Base-by-base conservation (phyloP, 805 yeast genomes). In the Ogataea allantospora region DNA sequence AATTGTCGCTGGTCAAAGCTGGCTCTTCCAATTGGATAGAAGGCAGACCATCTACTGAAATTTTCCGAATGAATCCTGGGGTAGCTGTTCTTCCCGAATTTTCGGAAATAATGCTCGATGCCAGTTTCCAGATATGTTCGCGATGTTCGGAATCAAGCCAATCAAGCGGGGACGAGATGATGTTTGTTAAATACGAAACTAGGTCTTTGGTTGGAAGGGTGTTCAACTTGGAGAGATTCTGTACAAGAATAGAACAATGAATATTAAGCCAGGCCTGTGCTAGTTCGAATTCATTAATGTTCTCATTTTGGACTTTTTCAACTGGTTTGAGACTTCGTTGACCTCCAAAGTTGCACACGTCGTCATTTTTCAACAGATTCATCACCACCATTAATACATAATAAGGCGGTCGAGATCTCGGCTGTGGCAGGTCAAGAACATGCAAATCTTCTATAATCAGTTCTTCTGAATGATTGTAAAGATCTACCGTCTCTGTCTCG, bases 41-140 rank as follows among this genome's bases (percentile, higher is more conserved):
- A 0, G 66, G 63, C 2, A 86, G 58, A 6, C 32, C 36, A 12
- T 40, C 39, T 3, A 46, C 42, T 7, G 63, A 59, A 21, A 91
- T 78, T 28, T 67, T 70, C 31, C 98, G 66, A 2, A 70, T 63
- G 48, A 83, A 71, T 15, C 79, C 76, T 0, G 96, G 95, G 37
- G 77, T 80, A 0, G 95, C 93, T 0, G 89, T 77, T 30, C 95
- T 66, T 3, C 97, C 96, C 50, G 95, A 83, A 43, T 79, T 78
- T 47, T 87, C 93, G 0, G 95, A 75, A 17, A 91, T 69, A 28
- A 95, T 59, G 15, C 68, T 51, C 12, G 95, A 73, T 0, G 93
- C 79, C 35, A 69, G 59, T 20, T 75, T 69, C 44, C 77, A 60
- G 9, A 89, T 66, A 3, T 45, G 44, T 9, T 67, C 71, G 26